phyloP scores from a whole-genome alignment of 441 rosid genomes.

The Adansonia gregorii region DNA sequence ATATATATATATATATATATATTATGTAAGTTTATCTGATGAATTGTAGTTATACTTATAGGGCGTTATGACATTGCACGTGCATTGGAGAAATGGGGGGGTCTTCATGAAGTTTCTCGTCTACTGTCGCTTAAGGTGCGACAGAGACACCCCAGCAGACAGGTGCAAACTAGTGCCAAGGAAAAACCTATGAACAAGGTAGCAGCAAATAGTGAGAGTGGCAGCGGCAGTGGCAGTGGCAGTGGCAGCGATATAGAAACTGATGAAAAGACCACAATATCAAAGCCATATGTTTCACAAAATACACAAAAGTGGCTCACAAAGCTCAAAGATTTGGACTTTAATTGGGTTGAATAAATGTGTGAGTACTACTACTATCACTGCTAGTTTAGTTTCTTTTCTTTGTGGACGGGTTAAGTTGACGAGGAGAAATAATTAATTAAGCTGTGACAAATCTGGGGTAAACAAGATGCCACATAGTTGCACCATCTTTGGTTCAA shows the following conservation, averaged over 20 bases:
- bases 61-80: conserved; percentile 97
- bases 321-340: conserved; percentile 67
- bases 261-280: conserved; percentile 37
- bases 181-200: conserved; percentile 50
- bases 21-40: neutral
- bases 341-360: conserved; percentile 72
- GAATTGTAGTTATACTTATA: conserved; percentile 24
- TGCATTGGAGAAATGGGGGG: conserved; percentile 98
- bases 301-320: conserved; percentile 78
- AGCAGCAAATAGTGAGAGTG: conserved; percentile 21
- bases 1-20: neutral
- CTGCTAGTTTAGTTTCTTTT: neutral
- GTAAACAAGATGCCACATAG: neutral
- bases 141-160: conserved; percentile 74
- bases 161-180: conserved; percentile 38
- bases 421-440: neutral
- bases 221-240: no score
- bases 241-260: conserved; percentile 31
- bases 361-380: neutral
- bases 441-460: neutral
- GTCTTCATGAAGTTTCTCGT: conserved; percentile 84
- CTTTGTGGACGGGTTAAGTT: neutral
- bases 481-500: no score
- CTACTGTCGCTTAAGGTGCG: conserved; percentile 80
- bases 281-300: conserved; percentile 60